Conservation (phyloP, 805 yeast species). For the Cyberlindnera petersonii region DNA sequence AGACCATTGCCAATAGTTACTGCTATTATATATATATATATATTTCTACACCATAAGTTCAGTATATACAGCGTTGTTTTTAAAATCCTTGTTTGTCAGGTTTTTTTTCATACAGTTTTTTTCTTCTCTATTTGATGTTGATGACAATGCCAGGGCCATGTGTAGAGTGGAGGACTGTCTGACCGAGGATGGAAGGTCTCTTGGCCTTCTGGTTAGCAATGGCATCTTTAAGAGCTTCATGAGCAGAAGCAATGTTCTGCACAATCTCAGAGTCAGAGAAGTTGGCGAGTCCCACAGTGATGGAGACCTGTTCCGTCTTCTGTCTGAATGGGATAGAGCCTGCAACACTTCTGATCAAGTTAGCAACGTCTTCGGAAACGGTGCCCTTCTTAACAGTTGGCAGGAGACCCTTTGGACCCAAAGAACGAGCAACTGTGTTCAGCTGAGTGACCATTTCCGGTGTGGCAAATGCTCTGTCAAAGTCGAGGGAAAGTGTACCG, state of each 20-base stretch:
- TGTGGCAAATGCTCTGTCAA: slow-evolving; percentile 79
- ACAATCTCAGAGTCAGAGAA: slow-evolving; percentile 75
- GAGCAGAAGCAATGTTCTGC: slow-evolving; percentile 64
- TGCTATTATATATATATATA: background rate
- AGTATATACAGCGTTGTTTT: background rate
- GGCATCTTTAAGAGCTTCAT: slow-evolving; percentile 54
- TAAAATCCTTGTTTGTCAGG: background rate
- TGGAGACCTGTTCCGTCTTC: slow-evolving; percentile 50
- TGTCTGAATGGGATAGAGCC: slow-evolving; percentile 82
- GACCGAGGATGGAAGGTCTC: slow-evolving; percentile 67
- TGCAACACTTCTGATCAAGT: slow-evolving; percentile 48
- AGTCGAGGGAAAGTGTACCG: slow-evolving; percentile 47
- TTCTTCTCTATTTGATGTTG: slow-evolving; percentile 32
- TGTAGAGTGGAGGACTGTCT: slow-evolving; percentile 63
- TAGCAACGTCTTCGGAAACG: slow-evolving; percentile 61
- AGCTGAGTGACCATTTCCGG: slow-evolving; percentile 71
- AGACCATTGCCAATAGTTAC: background rate
- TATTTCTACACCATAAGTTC: too few relatives aligned
- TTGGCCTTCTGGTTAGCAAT: slow-evolving; percentile 55
- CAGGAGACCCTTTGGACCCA: slow-evolving; percentile 89
- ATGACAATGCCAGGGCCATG: slow-evolving; percentile 79
- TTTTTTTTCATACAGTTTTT: slow-evolving; percentile 5
- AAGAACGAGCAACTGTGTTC: slow-evolving; percentile 63
- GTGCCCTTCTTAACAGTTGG: slow-evolving; percentile 87
- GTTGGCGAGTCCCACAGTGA: slow-evolving; percentile 74